A percentile compares a stretch with the other conserved stretches of the same genome.
Evolutionary conservation across 139 green algal species (phyloP).

Genomic region (Coelastrella sp.): DNA sequence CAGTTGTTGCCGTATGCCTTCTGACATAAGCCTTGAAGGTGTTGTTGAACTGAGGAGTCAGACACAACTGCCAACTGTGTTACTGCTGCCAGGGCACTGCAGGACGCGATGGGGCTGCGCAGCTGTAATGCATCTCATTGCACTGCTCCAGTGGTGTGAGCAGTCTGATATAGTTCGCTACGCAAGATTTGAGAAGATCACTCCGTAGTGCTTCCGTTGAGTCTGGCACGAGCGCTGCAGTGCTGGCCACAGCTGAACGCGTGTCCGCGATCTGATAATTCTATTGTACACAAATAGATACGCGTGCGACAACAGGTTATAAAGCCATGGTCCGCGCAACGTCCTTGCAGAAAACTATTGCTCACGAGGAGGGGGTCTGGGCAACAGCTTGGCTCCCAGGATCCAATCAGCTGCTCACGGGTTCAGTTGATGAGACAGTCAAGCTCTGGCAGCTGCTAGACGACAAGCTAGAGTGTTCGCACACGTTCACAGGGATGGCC

Average conservation of each 20-base stretch:
- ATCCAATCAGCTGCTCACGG: constrained; percentile 74
- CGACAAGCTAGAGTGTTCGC: constrained; percentile 37
- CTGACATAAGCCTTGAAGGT: too few species aligned
- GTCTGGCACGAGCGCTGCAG: neutral
- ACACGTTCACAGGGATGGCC: constrained; percentile 77
- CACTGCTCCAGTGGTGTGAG: too few species aligned
- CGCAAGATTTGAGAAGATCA: too few species aligned
- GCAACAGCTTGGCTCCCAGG: constrained; percentile 72
- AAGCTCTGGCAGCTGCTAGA: constrained; percentile 75
- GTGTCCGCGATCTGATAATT: neutral
- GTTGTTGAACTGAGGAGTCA: too few species aligned
- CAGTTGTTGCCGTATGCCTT: too few species aligned
- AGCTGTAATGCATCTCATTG: too few species aligned
- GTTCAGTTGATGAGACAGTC: constrained; percentile 86
- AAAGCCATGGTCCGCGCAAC: constrained; percentile 40
- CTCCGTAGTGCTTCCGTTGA: too few species aligned
- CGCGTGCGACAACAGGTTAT: neutral
- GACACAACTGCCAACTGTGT: too few species aligned
- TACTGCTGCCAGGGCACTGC: too few species aligned
- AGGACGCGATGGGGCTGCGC: too few species aligned
- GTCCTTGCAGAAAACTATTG: constrained; percentile 64
- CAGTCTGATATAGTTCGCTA: too few species aligned
- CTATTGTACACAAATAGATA: neutral
- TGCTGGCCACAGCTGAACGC: neutral
- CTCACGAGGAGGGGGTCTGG: constrained; percentile 91